Percentiles rank a stretch among this genome's conserved stretches.
Conservation (phyloP, 75 land plant species). For the Ceratopteris richardii region DNA sequence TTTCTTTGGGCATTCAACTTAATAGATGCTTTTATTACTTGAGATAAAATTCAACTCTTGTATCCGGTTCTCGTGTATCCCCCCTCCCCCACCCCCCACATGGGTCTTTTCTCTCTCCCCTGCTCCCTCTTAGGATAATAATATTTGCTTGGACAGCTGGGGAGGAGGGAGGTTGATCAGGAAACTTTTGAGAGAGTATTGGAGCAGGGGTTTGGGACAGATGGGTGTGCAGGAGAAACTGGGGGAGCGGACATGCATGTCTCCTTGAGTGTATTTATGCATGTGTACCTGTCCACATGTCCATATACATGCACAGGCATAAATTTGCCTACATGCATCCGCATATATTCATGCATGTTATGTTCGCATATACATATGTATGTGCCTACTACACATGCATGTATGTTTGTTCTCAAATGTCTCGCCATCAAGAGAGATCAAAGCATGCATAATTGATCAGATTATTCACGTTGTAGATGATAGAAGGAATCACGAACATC, state of each 20-base stretch:
- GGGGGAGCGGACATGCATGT: not conserved
- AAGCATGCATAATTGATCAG: no score
- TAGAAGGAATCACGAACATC: no score
- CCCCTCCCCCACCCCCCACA: no score
- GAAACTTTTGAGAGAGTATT: not conserved
- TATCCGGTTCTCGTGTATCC: no score
- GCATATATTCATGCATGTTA: not conserved
- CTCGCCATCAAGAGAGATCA: no score
- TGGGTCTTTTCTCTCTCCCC: no score
- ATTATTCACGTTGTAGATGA: no score
- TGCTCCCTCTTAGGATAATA: no score
- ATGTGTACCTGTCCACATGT: not conserved
- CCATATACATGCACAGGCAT: not conserved
- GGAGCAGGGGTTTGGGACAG: not conserved
- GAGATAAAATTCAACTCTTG: no score
- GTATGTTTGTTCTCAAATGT: not conserved
- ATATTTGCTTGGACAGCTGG: no score
- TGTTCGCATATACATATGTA: not conserved
- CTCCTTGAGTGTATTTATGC: not conserved
- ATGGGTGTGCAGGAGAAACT: not conserved
- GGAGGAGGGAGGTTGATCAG: not conserved
- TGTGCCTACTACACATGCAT: slow-evolving; percentile 2
- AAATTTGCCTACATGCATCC: not conserved
- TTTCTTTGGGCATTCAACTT: no score
- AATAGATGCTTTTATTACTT: no score